Conservation (phyloP, 306 rosid genomes). For the Begonia loranthoides region DNA sequence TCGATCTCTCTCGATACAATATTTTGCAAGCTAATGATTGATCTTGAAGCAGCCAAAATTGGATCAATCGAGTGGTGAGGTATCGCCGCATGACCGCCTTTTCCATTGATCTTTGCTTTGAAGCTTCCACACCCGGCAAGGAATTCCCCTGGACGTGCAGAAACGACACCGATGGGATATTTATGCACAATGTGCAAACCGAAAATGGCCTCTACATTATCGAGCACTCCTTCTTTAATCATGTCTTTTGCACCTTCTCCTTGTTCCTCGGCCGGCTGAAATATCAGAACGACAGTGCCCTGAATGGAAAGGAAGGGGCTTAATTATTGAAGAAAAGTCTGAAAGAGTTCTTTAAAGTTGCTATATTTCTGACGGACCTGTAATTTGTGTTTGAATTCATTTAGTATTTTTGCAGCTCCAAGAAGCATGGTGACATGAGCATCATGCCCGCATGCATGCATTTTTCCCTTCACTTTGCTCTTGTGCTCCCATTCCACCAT, state of each 20-base stretch:
- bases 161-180: constrained; percentile 50
- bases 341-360: neutral
- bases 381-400: constrained; percentile 37
- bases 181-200: constrained; percentile 37
- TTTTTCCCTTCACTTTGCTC: constrained; percentile 75
- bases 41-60: constrained; percentile 64
- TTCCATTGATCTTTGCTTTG: constrained; percentile 68
- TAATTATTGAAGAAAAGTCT: constrained; percentile 1
- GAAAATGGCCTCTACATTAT: constrained; percentile 65
- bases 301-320: constrained; percentile 19
- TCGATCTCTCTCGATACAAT: constrained; percentile 77
- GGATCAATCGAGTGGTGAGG: constrained; percentile 66
- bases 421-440: constrained; percentile 85
- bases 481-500: constrained; percentile 76
- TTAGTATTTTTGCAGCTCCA: constrained; percentile 75
- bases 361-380: constrained; percentile 24
- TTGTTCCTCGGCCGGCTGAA: constrained; percentile 86
- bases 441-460: constrained; percentile 95
- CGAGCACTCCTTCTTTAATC: constrained; percentile 57
- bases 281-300: constrained; percentile 68
- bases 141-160: constrained; percentile 65
- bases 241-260: constrained; percentile 74
- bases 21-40: constrained; percentile 69
- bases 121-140: constrained; percentile 97
- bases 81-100: constrained; percentile 63